These are phyloP conservation scores for Podospora australis DNA, from an alignment of 495 filamentous ascomycete species.

Conservation along the genomic window DNA sequence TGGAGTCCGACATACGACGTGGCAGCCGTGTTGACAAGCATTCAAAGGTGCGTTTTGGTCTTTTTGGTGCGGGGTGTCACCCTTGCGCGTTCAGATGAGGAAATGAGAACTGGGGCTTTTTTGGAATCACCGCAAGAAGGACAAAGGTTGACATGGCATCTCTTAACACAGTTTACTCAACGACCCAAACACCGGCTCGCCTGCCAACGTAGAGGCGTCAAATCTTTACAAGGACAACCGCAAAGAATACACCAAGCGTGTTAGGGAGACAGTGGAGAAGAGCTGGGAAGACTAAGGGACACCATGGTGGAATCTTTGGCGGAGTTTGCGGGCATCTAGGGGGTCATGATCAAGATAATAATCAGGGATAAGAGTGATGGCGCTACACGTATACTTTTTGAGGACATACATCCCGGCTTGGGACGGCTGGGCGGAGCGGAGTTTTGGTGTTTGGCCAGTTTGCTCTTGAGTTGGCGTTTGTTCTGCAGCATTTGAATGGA, in stretches of 20 bases:
- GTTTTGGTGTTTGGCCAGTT: constrained; percentile 11
- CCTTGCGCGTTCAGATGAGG: too few relatives aligned
- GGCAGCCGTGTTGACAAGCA: constrained; percentile 91
- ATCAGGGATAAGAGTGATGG: too few relatives aligned
- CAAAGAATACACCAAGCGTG: constrained; percentile 90
- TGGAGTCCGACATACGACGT: constrained; percentile 99
- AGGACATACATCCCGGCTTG: too few relatives aligned
- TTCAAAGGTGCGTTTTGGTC: constrained; percentile 67
- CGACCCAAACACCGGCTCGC: constrained; percentile 94
- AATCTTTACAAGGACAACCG: constrained; percentile 98
- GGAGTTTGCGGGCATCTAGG: too few relatives aligned
- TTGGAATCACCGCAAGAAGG: constrained; percentile 1
- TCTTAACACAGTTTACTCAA: constrained; percentile 71
- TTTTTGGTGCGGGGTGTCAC: not conserved
- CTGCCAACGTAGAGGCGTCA: constrained; percentile 95
- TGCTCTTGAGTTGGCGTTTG: not conserved
- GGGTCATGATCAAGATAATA: not conserved
- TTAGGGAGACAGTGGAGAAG: constrained; percentile 96
- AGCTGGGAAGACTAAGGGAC: constrained; percentile 88
- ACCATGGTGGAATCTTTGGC: too few relatives aligned
- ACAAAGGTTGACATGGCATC: not conserved
- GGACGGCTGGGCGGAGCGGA: not conserved
- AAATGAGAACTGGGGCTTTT: too few relatives aligned
- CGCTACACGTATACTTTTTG: too few relatives aligned
- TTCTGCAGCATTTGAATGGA: constrained; percentile 7